Conservation (phyloP, 192 early-diverging fungal species). For the Oehlia diaphana region DNA sequence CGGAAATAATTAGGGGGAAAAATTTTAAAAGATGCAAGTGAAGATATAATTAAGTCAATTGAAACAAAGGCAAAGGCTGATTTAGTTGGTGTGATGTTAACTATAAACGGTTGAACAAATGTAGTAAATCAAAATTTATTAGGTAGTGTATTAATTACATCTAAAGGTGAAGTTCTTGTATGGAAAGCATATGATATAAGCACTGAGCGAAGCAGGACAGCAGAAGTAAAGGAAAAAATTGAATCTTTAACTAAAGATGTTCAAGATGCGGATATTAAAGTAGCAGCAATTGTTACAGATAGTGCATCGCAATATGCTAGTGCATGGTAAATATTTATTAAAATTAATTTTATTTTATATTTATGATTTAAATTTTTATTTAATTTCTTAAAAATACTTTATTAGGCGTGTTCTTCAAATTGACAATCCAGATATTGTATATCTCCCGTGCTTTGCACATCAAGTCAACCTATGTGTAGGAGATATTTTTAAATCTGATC, state of each 20-base stretch:
- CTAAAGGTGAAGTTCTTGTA: slow-evolving; percentile 1
- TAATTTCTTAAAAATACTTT: neutral
- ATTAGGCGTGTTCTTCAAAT: neutral
- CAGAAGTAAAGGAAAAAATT: neutral
- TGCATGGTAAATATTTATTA: neutral
- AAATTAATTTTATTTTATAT: neutral
- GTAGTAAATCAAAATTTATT: slow-evolving; percentile 8
- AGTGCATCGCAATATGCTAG: neutral
- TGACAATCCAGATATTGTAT: neutral
- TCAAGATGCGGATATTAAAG: slow-evolving; percentile 1
- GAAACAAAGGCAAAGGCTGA: neutral
- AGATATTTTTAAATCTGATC: slow-evolving; percentile 4
- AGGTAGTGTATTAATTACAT: slow-evolving; percentile 3
- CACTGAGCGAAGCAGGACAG: neutral
- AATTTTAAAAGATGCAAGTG: neutral
- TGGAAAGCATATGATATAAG: slow-evolving; percentile 9
- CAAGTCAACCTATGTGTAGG: slow-evolving; percentile 5
- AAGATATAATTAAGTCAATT: neutral
- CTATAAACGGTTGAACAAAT: slow-evolving; percentile 11
- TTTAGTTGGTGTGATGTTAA: slow-evolving; percentile 3
- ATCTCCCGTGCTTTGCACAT: neutral
- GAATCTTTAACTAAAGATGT: no score
- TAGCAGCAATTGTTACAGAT: neutral
- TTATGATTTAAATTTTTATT: no score
- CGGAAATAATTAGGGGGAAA: neutral